These are phyloP conservation scores for Seiridium cupressi DNA, from an alignment of 2,329 filamentous ascomycete species.

Conservation along the genomic window DNA sequence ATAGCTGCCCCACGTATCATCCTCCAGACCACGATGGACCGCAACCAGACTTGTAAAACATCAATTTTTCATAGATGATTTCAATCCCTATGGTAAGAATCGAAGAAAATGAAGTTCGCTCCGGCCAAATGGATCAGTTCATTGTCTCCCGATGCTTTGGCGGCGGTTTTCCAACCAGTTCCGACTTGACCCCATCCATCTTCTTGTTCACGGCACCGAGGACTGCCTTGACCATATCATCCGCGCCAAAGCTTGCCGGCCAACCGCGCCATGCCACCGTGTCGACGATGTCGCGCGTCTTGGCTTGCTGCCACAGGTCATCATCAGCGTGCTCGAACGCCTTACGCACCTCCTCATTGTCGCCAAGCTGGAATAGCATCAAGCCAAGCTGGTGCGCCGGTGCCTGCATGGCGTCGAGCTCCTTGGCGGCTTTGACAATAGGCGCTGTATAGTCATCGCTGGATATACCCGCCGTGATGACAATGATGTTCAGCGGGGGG, in stretches of 20 bases:
- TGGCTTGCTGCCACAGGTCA: constrained; percentile 45
- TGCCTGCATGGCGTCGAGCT: constrained; percentile 58
- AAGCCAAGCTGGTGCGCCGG: constrained; percentile 69
- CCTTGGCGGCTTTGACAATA: constrained; percentile 58
- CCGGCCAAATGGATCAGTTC: background rate
- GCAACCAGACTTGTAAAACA: too few species aligned
- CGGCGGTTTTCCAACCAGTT: constrained; percentile 14
- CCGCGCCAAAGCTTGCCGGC: constrained; percentile 48
- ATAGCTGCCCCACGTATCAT: too few species aligned
- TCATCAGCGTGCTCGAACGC: constrained; percentile 65
- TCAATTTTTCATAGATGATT: too few species aligned
- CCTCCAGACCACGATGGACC: too few species aligned
- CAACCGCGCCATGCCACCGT: constrained; percentile 59
- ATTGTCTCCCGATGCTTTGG: constrained; percentile 19
- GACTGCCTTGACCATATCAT: constrained; percentile 64
- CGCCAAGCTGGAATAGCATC: constrained; percentile 74
- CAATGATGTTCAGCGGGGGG: constrained; percentile 68
- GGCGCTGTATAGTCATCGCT: constrained; percentile 63
- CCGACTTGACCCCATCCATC: constrained; percentile 21
- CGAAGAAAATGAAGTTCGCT: background rate
- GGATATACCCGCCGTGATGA: constrained; percentile 69
- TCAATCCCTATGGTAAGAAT: too few species aligned
- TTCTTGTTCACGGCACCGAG: constrained; percentile 53
- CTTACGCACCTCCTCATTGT: constrained; percentile 53
- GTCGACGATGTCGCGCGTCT: constrained; percentile 70